Evolutionary conservation across 192 early-diverging fungal genomes (phyloP).

Genomic region (Mortierella antarctica): DNA sequence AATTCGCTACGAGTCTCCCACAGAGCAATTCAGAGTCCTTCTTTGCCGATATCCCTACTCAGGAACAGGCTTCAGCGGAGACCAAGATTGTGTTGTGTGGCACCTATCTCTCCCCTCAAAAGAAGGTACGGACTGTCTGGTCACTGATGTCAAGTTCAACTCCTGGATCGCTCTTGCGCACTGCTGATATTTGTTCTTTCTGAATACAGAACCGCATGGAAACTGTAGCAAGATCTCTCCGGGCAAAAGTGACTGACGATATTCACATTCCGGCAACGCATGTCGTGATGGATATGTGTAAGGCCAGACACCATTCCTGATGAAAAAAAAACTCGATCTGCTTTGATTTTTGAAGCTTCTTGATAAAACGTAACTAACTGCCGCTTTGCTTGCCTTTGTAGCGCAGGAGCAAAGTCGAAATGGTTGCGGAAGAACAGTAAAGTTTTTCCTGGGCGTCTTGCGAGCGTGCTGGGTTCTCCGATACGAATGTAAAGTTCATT

Average conservation of each 20-base stretch:
- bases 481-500: conserved; percentile 32
- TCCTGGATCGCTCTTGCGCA: not conserved
- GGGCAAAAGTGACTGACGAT: conserved; percentile 16
- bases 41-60: conserved; percentile 1
- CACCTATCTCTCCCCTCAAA: conserved; percentile 11
- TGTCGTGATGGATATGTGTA: conserved; percentile 45
- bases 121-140: conserved; percentile 18
- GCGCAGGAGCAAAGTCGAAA: conserved; percentile 7
- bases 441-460: conserved; percentile 33
- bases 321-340: not conserved
- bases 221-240: conserved; percentile 10
- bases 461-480: conserved; percentile 28
- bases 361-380: not conserved
- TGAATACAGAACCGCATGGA: conserved; percentile 21
- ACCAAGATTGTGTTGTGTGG: conserved; percentile 7
- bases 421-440: conserved; percentile 34
- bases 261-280: conserved; percentile 15
- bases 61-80: conserved; percentile 10
- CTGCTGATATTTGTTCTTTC: not conserved
- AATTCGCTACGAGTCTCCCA: not conserved
- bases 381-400: not conserved
- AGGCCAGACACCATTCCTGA: not conserved
- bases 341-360: not conserved
- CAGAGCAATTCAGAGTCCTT: not conserved
- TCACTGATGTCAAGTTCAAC: not conserved